phyloP scores from a whole-genome alignment of 1,284 basidiomycete genomes.

The Agaricales sp. region DNA sequence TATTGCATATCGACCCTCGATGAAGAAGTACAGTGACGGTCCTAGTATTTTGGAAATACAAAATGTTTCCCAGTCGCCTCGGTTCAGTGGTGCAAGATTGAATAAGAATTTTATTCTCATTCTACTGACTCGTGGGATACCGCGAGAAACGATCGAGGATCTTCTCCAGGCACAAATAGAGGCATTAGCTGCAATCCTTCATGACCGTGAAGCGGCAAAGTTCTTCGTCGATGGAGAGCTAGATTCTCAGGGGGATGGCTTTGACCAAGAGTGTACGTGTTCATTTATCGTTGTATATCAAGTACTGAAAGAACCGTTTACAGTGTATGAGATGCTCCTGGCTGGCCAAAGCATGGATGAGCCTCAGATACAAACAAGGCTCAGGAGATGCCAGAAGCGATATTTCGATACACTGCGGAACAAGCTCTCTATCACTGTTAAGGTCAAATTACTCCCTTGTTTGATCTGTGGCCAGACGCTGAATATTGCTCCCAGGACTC shows the following conservation, averaged over 20 bases:
- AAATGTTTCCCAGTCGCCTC: slow-evolving; percentile 10
- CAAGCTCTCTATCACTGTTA: slow-evolving; percentile 16
- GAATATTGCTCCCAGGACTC: slow-evolving; percentile 11
- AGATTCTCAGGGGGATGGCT: slow-evolving; percentile 11
- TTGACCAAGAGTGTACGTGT: slow-evolving; percentile 14
- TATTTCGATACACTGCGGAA: slow-evolving; percentile 11
- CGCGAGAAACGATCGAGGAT: slow-evolving; percentile 9
- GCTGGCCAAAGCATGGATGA: slow-evolving; percentile 16
- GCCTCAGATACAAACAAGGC: slow-evolving; percentile 11
- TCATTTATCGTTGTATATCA: not conserved
- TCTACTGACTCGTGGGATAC: slow-evolving; percentile 13
- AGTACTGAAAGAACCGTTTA: too few relatives aligned
- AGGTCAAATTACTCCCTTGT: slow-evolving; percentile 8
- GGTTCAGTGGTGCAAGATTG: slow-evolving; percentile 11
- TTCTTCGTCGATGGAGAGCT: slow-evolving; percentile 14
- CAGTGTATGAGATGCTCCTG: slow-evolving; percentile 16
- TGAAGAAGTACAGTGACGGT: slow-evolving; percentile 16
- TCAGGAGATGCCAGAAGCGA: slow-evolving; percentile 11
- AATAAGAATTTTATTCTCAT: slow-evolving; percentile 16
- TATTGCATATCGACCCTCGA: slow-evolving; percentile 14
- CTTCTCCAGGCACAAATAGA: slow-evolving; percentile 14
- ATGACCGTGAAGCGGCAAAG: slow-evolving; percentile 13
- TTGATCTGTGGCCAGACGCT: not conserved
- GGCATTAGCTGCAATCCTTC: slow-evolving; percentile 11
- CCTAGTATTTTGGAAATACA: slow-evolving; percentile 14